A percentile compares a stretch with the other conserved stretches of the same genome.
These are phyloP conservation scores for Actinidia chinensis DNA, from an alignment of 179 eudicot species.

Conservation along the genomic window DNA sequence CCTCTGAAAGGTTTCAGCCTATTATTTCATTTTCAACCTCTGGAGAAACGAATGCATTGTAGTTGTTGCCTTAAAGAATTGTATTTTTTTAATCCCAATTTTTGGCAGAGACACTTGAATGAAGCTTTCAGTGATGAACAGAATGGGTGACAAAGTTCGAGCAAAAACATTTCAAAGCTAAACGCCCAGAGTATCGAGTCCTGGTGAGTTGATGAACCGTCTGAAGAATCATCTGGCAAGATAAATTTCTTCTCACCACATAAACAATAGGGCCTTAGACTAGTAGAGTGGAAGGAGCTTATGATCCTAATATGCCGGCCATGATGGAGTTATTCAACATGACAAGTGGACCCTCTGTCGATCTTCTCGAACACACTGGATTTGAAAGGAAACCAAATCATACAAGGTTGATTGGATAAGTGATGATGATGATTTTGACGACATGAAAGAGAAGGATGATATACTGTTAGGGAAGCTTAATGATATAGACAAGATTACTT, in stretches of 20 bases:
- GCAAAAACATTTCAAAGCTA: slow-evolving; percentile 61
- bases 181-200: slow-evolving; percentile 81
- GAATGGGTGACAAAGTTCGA: slow-evolving; percentile 75
- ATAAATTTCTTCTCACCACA: slow-evolving; percentile 79
- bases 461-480: slow-evolving; percentile 68
- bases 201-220: slow-evolving; percentile 81
- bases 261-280: slow-evolving; percentile 83
- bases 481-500: slow-evolving; percentile 66
- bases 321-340: slow-evolving; percentile 62
- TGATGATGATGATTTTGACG: slow-evolving; percentile 65
- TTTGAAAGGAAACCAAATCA: slow-evolving; percentile 34
- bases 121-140: slow-evolving; percentile 69
- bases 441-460: slow-evolving; percentile 88
- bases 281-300: slow-evolving; percentile 75
- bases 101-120: slow-evolving; percentile 56
- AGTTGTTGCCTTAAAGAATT: background rate
- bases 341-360: slow-evolving; percentile 46
- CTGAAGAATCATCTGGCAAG: slow-evolving; percentile 75
- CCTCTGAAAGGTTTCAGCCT: background rate
- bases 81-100: background rate
- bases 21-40: background rate
- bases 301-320: slow-evolving; percentile 69
- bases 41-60: background rate
- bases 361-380: slow-evolving; percentile 39
- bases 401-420: slow-evolving; percentile 38